Evolutionary conservation across 306 rosid genomes (phyloP).

Genomic region (Cucumis hystrix): DNA sequence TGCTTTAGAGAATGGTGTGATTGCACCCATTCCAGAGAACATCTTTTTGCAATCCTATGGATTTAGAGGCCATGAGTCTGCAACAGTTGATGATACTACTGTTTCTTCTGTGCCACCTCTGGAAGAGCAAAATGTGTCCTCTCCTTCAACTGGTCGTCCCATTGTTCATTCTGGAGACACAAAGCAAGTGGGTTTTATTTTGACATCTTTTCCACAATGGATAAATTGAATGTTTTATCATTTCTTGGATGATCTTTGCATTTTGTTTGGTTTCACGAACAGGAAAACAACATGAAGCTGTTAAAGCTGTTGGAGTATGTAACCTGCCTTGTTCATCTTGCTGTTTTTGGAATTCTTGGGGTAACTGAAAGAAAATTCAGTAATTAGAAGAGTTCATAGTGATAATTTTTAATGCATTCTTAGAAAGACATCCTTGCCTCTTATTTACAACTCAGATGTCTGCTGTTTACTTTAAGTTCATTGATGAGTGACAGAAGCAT

Average conservation of each 20-base stretch:
- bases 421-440: not conserved
- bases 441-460: not conserved
- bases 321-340: conserved; percentile 35
- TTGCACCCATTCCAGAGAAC: conserved; percentile 25
- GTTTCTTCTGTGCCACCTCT: conserved; percentile 25
- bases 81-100: not conserved
- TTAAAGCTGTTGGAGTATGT: conserved; percentile 27
- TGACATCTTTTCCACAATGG: not conserved
- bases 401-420: not conserved
- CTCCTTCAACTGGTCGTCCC: conserved; percentile 19
- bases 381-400: not conserved
- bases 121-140: conserved; percentile 19
- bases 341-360: conserved; percentile 53
- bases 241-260: not conserved
- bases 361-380: conserved; percentile 18
- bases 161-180: conserved; percentile 18
- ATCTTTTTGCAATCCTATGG: conserved; percentile 14
- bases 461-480: not conserved
- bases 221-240: not conserved
- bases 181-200: conserved; percentile 32
- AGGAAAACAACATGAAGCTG: conserved; percentile 13
- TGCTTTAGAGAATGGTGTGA: conserved; percentile 28
- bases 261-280: not conserved
- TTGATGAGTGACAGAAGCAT: not conserved
- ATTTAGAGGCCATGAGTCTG: conserved; percentile 3